Percentiles rank a stretch among this genome's conserved stretches.
Conservation (phyloP, 495 filamentous ascomycete genomes). For the Sordaria brevicollis region DNA sequence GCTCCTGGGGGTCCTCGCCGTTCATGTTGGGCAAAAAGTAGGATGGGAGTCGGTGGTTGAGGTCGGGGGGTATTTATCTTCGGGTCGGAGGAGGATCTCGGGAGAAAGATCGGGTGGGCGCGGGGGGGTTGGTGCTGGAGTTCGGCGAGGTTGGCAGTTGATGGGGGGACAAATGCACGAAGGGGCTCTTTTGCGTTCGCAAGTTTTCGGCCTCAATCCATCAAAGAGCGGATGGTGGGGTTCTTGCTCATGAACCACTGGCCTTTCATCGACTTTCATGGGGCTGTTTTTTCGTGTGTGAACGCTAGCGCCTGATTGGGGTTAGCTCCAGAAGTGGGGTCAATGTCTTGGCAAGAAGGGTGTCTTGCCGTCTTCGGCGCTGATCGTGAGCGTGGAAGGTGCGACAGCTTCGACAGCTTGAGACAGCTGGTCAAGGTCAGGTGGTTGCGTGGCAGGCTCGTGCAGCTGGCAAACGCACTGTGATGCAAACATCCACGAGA, state of each 20-base stretch:
- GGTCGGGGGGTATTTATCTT: background rate
- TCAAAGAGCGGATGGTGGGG: background rate
- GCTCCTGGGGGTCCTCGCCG: slow-evolving; percentile 48
- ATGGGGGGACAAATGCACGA: background rate
- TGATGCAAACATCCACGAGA: background rate
- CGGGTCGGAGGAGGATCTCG: background rate
- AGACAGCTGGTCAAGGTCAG: slow-evolving; percentile 12
- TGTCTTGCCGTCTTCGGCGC: background rate
- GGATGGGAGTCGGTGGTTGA: slow-evolving; percentile 9
- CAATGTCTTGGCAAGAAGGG: background rate
- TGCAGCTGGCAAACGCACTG: slow-evolving; percentile 8
- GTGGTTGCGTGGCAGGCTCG: slow-evolving; percentile 19
- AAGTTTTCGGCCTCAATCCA: background rate
- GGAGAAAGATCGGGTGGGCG: slow-evolving; percentile 7
- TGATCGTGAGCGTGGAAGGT: background rate
- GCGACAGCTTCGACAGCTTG: background rate
- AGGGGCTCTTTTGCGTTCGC: background rate
- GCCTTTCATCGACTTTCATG: background rate
- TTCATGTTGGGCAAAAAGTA: slow-evolving; percentile 35
- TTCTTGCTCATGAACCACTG: background rate
- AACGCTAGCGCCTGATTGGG: background rate
- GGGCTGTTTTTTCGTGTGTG: slow-evolving; percentile 5
- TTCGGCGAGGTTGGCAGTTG: slow-evolving; percentile 1
- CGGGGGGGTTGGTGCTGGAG: background rate
- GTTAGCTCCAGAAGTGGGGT: background rate